Conservation (phyloP, 768 basidiomycete genomes). For the Podaxis mareebaensis region DNA sequence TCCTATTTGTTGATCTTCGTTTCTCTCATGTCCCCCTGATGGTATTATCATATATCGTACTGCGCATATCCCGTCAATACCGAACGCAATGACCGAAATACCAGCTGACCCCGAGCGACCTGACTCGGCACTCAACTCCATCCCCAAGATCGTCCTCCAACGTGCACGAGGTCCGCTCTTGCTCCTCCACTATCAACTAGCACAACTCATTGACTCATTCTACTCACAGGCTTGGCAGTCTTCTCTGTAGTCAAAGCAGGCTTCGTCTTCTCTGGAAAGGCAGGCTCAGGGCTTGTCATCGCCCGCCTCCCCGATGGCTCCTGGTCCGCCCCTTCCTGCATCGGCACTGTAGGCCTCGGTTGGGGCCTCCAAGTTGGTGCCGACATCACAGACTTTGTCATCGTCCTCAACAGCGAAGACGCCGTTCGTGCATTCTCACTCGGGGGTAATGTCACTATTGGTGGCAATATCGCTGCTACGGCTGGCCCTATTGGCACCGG, state of each 20-base stretch:
- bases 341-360: constrained; percentile 92
- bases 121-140: constrained; percentile 87
- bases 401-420: constrained; percentile 96
- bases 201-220: constrained; percentile 3
- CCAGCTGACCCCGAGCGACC: constrained; percentile 86
- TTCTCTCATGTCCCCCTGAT: background rate
- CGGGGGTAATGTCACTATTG: constrained; percentile 95
- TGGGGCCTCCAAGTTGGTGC: constrained; percentile 97
- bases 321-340: constrained; percentile 96
- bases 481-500: constrained; percentile 96
- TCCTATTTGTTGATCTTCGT: constrained; percentile 6
- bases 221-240: constrained; percentile 75
- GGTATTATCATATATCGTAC: background rate
- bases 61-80: background rate
- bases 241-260: constrained; percentile 95
- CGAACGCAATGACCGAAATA: background rate
- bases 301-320: constrained; percentile 92
- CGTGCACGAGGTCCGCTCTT: constrained; percentile 72
- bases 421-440: constrained; percentile 94
- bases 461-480: constrained; percentile 81
- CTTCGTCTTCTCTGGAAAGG: constrained; percentile 94
- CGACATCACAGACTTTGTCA: constrained; percentile 93
- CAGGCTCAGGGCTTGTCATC: constrained; percentile 91
- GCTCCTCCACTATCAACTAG: constrained; percentile 6
- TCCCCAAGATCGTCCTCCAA: constrained; percentile 91